Conservation (phyloP, 192 early-diverging fungal genomes). For the Coemansia sp. region DNA sequence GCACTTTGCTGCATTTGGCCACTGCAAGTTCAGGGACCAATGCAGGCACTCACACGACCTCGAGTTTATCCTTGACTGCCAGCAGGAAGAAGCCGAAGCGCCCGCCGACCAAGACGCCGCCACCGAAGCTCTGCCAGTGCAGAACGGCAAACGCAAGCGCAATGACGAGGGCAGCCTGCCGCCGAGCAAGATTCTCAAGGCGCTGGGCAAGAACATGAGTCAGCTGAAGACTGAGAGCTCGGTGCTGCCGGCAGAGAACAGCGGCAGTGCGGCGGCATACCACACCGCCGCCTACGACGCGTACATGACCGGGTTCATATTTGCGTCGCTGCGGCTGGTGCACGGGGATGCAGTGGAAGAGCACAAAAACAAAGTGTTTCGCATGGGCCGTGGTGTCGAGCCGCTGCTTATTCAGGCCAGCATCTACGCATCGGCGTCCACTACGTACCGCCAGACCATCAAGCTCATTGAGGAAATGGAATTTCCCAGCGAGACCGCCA, state of each 20-base stretch:
- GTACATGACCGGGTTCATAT: constrained; percentile 94
- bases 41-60: constrained; percentile 82
- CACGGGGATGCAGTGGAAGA: constrained; percentile 30
- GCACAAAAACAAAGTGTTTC: constrained; percentile 76
- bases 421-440: constrained; percentile 22
- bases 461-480: constrained; percentile 1
- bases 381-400: constrained; percentile 58
- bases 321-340: constrained; percentile 57
- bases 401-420: constrained; percentile 43
- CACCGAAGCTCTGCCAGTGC: background rate
- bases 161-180: background rate
- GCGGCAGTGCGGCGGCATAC: constrained; percentile 28
- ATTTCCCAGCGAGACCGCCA: background rate
- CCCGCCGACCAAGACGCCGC: background rate
- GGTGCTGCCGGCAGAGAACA: background rate
- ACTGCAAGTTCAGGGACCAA: constrained; percentile 62
- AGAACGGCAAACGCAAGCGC: constrained; percentile 16
- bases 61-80: constrained; percentile 78
- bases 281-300: constrained; percentile 94
- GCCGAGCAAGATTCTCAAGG: constrained; percentile 15
- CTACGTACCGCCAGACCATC: constrained; percentile 43
- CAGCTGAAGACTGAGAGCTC: background rate
- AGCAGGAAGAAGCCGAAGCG: constrained; percentile 13
- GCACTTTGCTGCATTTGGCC: constrained; percentile 81
- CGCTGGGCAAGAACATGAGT: background rate